Percentiles rank a stretch among this genome's conserved stretches.
phyloP scores from a whole-genome alignment of 176 grass and related monocot species.

The Areca catechu region DNA sequence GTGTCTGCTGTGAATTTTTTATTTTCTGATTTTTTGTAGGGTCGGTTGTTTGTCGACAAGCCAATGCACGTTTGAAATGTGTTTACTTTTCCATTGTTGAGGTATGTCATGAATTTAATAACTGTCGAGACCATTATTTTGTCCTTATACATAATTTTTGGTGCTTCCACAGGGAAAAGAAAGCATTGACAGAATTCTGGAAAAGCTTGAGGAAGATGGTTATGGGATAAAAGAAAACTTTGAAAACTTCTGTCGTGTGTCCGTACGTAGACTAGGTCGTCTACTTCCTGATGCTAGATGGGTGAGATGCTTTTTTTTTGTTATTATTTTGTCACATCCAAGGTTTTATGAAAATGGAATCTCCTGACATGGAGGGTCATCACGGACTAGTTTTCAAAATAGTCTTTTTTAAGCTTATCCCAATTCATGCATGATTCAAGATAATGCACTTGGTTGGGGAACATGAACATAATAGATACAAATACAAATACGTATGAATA shows the following conservation, averaged over 20 bases:
- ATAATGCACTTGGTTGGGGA: too few species aligned
- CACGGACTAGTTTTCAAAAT: too few species aligned
- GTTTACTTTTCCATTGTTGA: constrained; percentile 48
- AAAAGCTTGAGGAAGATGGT: constrained; percentile 28
- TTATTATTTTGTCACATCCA: too few species aligned
- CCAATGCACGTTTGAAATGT: constrained; percentile 37
- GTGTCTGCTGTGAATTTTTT: too few species aligned
- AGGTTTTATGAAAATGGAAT: too few species aligned
- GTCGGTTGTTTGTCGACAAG: constrained; percentile 15
- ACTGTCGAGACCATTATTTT: not conserved
- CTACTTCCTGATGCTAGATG: constrained; percentile 56
- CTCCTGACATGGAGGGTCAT: too few species aligned
- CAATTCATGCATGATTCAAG: too few species aligned
- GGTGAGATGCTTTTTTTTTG: constrained; percentile 23
- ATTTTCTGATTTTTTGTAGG: constrained; percentile 3
- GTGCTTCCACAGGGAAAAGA: constrained; percentile 28
- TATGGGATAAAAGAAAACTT: constrained; percentile 38
- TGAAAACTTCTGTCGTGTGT: constrained; percentile 40
- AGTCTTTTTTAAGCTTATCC: too few species aligned
- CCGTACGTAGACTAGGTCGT: constrained; percentile 36
- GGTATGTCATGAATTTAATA: constrained; percentile 26
- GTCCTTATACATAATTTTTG: constrained; percentile 9
- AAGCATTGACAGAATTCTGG: constrained; percentile 35
- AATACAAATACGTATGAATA: too few species aligned
- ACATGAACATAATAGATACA: too few species aligned